A percentile compares a stretch with the other conserved stretches of the same genome.
phyloP scores from a whole-genome alignment of 371 early-diverging fungal species.

The Nematocida sp. region DNA sequence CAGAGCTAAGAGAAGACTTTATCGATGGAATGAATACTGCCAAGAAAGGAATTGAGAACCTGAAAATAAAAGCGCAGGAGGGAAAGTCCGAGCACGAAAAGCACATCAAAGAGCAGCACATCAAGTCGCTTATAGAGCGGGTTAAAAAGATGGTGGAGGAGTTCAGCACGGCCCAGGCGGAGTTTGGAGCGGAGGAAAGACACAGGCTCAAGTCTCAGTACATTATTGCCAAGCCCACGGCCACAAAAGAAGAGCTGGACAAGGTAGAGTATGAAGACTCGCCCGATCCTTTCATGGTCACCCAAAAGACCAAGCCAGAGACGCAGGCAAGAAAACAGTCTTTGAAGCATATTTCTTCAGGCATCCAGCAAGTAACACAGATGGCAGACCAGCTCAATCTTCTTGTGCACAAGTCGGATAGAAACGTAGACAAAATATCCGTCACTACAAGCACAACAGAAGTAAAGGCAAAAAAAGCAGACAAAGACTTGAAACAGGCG shows the following conservation, averaged over 20 bases:
- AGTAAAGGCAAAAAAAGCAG: constrained; percentile 59
- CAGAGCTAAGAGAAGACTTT: constrained; percentile 48
- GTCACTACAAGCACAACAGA: constrained; percentile 50
- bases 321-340: constrained; percentile 58
- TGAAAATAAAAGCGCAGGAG: constrained; percentile 20
- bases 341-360: constrained; percentile 56
- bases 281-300: constrained; percentile 34
- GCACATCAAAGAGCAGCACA: constrained; percentile 51
- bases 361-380: constrained; percentile 56
- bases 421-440: constrained; percentile 59
- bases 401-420: constrained; percentile 48
- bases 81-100: constrained; percentile 40
- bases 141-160: constrained; percentile 51
- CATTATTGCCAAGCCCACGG: constrained; percentile 63
- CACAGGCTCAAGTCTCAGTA: constrained; percentile 59
- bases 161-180: constrained; percentile 54
- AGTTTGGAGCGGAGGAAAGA: constrained; percentile 58
- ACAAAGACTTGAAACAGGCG: constrained; percentile 59
- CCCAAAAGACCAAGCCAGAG: background rate
- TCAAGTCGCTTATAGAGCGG: constrained; percentile 44
- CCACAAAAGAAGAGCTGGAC: constrained; percentile 63
- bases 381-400: constrained; percentile 60
- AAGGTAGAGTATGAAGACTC: constrained; percentile 58
- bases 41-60: constrained; percentile 9
- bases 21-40: constrained; percentile 44